Evolutionary conservation across 1,284 basidiomycete genomes (phyloP).

Genomic region (Papiliotrema flavescens): DNA sequence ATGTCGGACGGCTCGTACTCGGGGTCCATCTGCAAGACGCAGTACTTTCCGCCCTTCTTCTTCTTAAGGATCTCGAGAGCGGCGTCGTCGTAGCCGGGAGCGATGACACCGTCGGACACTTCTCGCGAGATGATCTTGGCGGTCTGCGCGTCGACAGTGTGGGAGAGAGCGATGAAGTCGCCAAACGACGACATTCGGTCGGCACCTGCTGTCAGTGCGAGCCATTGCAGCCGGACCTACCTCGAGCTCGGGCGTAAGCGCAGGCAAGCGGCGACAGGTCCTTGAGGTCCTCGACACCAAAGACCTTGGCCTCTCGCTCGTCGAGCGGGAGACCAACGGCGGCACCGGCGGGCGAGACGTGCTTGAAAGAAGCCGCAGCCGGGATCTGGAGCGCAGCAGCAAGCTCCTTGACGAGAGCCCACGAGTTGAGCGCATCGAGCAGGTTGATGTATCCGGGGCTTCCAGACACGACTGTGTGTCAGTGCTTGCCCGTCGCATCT

Average conservation of each 20-base stretch:
- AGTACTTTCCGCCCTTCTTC: conserved; percentile 99
- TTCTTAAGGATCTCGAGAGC: conserved; percentile 88
- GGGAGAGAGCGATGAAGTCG: conserved; percentile 95
- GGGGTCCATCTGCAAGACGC: conserved; percentile 91
- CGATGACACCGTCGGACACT: conserved; percentile 96
- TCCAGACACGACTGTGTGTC: conserved; percentile 71
- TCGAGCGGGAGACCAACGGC: conserved; percentile 84
- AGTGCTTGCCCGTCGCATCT: neutral
- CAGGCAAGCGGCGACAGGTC: conserved; percentile 82
- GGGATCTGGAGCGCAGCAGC: conserved; percentile 75
- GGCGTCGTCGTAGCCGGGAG: conserved; percentile 83
- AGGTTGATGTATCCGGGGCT: conserved; percentile 99
- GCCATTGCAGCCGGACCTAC: conserved; percentile 49
- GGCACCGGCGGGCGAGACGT: conserved; percentile 95
- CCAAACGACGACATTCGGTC: conserved; percentile 99
- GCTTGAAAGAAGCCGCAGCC: conserved; percentile 98
- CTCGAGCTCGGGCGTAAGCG: conserved; percentile 94
- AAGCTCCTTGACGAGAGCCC: conserved; percentile 92
- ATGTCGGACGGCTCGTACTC: conserved; percentile 67
- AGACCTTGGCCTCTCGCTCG: conserved; percentile 87
- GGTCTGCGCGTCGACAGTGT: conserved; percentile 87
- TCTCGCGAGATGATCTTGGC: conserved; percentile 96
- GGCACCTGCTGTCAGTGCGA: conserved; percentile 58
- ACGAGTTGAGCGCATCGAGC: conserved; percentile 97
- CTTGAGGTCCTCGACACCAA: conserved; percentile 92